Evolutionary conservation across 2,329 filamentous ascomycete genomes (phyloP).

Genomic region (Neofusicoccum umdonicola): DNA sequence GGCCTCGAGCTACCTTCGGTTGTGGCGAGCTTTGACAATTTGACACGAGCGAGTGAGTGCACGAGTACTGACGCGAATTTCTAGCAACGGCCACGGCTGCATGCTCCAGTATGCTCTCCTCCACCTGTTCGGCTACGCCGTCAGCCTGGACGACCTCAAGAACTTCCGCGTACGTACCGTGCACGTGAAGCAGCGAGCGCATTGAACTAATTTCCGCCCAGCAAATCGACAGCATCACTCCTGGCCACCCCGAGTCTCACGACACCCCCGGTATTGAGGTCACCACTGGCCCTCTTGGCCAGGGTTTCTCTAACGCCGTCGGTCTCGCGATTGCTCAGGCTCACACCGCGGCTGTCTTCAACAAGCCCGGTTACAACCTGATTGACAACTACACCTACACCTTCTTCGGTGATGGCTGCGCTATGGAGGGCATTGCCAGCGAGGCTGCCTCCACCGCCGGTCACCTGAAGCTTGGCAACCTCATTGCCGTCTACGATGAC

Average conservation of each 20-base stretch:
- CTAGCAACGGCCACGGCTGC: constrained; percentile 95
- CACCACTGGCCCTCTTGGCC: constrained; percentile 94
- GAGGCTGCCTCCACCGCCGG: constrained; percentile 92
- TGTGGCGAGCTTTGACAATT: neutral
- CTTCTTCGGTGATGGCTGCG: constrained; percentile 97
- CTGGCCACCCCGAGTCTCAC: constrained; percentile 93
- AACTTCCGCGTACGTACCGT: constrained; percentile 77
- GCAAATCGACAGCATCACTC: constrained; percentile 77
- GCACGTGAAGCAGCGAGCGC: neutral
- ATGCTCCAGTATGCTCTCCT: constrained; percentile 99
- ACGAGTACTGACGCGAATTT: neutral
- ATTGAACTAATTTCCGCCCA: constrained; percentile 6
- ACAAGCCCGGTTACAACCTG: constrained; percentile 90
- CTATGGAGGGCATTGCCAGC: constrained; percentile 95
- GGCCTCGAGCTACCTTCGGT: constrained; percentile 1
- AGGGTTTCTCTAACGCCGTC: constrained; percentile 96
- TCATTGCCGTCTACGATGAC: constrained; percentile 96
- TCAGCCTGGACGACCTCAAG: constrained; percentile 91
- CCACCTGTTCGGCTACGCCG: constrained; percentile 87
- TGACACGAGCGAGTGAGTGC: neutral
- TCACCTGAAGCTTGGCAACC: constrained; percentile 95
- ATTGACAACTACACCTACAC: constrained; percentile 95
- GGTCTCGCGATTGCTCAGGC: constrained; percentile 96
- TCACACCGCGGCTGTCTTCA: constrained; percentile 87
- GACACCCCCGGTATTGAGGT: constrained; percentile 97